These are phyloP conservation scores for Hypholoma sublateritium DNA, from an alignment of 768 basidiomycete species.

Conservation along the genomic window DNA sequence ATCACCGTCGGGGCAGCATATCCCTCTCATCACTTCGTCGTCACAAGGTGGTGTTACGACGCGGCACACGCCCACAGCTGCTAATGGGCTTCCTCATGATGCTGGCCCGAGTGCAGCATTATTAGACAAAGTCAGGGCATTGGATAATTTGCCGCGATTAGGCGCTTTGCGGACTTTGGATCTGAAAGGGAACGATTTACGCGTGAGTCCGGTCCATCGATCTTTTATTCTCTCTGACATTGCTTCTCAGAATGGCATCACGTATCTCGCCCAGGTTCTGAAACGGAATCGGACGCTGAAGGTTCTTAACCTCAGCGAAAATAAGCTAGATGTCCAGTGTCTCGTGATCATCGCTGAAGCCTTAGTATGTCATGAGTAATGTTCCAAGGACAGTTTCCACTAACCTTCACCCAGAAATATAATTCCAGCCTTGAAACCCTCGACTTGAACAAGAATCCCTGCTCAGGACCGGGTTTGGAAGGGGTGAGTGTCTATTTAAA, in stretches of 20 bases:
- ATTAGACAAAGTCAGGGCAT: constrained; percentile 84
- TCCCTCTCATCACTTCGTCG: constrained; percentile 72
- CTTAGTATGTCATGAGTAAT: constrained; percentile 51
- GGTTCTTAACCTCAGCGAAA: constrained; percentile 91
- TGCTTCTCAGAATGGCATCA: constrained; percentile 65
- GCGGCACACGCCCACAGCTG: constrained; percentile 31
- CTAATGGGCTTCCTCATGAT: constrained; percentile 31
- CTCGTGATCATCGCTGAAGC: constrained; percentile 85
- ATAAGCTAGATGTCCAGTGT: constrained; percentile 84
- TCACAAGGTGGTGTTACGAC: constrained; percentile 53
- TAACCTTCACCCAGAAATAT: constrained; percentile 66
- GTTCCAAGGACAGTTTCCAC: not conserved
- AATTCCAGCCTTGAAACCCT: constrained; percentile 92
- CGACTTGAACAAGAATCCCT: constrained; percentile 91
- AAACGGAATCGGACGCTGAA: constrained; percentile 96
- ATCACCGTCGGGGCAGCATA: constrained; percentile 40
- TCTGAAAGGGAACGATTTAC: constrained; percentile 88
- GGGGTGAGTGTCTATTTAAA: constrained; percentile 57
- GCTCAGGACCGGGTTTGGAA: constrained; percentile 85
- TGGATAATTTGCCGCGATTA: constrained; percentile 83
- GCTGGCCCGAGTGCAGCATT: constrained; percentile 71
- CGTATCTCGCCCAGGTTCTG: constrained; percentile 91
- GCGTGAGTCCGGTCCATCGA: constrained; percentile 49
- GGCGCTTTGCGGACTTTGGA: constrained; percentile 89
- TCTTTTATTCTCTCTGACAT: constrained; percentile 1